Evolutionary conservation across 805 yeast species (phyloP).

Genomic region (Starmerella floris): DNA sequence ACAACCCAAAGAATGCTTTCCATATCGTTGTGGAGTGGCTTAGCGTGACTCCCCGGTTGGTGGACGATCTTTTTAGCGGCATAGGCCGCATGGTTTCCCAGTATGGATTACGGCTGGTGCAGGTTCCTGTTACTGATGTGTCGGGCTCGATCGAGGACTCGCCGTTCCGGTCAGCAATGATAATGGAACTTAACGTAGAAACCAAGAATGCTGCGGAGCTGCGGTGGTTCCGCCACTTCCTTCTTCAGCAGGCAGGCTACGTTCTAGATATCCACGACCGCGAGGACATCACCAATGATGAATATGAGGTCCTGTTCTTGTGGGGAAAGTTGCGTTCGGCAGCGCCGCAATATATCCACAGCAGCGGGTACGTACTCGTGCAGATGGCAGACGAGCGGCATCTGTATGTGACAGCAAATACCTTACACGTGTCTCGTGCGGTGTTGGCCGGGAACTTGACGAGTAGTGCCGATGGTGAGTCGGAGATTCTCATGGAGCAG

Average conservation of each 20-base stretch:
- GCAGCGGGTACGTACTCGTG: slow-evolving; percentile 77
- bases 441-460: slow-evolving; percentile 13
- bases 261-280: slow-evolving; percentile 41
- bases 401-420: slow-evolving; percentile 74
- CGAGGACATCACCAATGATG: slow-evolving; percentile 47
- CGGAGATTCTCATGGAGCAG: slow-evolving; percentile 10
- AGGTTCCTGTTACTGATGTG: slow-evolving; percentile 82
- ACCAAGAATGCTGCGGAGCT: slow-evolving; percentile 28
- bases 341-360: slow-evolving; percentile 79
- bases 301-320: slow-evolving; percentile 61
- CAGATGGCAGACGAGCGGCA: slow-evolving; percentile 71
- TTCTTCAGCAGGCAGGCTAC: slow-evolving; percentile 59
- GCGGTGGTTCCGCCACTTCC: slow-evolving; percentile 60
- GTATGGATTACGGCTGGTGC: slow-evolving; percentile 69
- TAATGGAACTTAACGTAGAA: slow-evolving; percentile 48
- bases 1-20: slow-evolving; percentile 88
- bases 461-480: slow-evolving; percentile 14
- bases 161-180: slow-evolving; percentile 81
- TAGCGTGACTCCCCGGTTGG: slow-evolving; percentile 69
- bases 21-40: slow-evolving; percentile 89
- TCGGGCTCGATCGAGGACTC: slow-evolving; percentile 61
- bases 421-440: slow-evolving; percentile 57
- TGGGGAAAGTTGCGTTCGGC: slow-evolving; percentile 48
- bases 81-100: slow-evolving; percentile 78
- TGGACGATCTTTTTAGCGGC: slow-evolving; percentile 61